Base-by-base conservation (phyloP, 495 filamentous ascomycete species). In the Xylaria intraflava region DNA sequence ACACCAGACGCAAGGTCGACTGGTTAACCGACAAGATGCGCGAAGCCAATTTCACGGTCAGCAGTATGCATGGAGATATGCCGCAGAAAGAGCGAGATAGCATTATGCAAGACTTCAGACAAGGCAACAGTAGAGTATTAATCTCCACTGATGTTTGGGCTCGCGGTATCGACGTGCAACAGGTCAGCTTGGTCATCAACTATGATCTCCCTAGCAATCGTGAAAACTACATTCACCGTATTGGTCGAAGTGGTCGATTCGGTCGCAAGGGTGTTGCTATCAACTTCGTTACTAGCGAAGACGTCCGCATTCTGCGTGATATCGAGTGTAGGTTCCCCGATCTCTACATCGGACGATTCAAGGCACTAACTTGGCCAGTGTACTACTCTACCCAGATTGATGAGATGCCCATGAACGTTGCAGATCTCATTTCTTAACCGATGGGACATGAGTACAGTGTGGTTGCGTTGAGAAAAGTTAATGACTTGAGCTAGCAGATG, bases 191-290 rank as follows among this genome's bases (percentile, higher is more conserved):
- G 52, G 93, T 99, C 54, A 99, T 99, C 75, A 99, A 99, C 73
- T 99, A 99, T 71, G 93, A 99, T 65, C 78, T 99, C 30, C 93
- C 93, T 29, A 90, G 86, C 66, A 99, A 99, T 75, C 91, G 93
- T 82, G 93, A 99, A 73, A 99, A 99, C 75, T 99, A 99, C 72
- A 97, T 99, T 69, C 93, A 99, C 72, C 83, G 93, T 59, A 99
- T 99, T 64, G 93, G 93, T 69, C 85, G 93, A 67, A 87, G 87
- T 69, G 93, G 93, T 65, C 85, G 93, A 60, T 99, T 99, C 72
- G 93, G 93, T 57, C 82, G 93, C 44, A 99, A 99, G 78, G 93
- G 93, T 79, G 93, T 99, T 60, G 93, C 93, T 9, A 99, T 99
- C 79, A 99, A 99, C 77, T 99, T 99, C 59, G 93, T 99, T 51